Base-by-base conservation (phyloP, 2,329 filamentous ascomycete genomes). In the Trichoderma sp. region DNA sequence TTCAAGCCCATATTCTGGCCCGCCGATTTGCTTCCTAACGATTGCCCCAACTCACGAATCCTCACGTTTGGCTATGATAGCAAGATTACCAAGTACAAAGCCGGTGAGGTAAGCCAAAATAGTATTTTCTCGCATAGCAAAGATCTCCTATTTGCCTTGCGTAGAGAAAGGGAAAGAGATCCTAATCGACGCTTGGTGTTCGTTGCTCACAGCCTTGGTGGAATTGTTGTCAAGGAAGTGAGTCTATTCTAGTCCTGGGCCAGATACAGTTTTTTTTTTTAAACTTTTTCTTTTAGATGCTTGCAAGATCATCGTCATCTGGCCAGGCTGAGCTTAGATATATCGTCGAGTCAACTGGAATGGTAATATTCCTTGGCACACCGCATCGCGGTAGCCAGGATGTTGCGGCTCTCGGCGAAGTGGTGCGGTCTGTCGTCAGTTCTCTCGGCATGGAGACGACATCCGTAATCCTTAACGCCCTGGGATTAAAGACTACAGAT, bases 291-390 rank as follows among this genome's bases (percentile, higher is more conserved):
- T 13, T 22, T 15, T 1, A 54, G 52, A 54, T 54, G 52, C n/a
- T 54, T 4, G 52, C 29, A 5, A 13, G 12, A 2, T 54, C 52
- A 34, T 34, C 15, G 0, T 34, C 29, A 13, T 19, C 25, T 5
- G 1, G 2, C 0, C 27, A 34, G 5, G 1, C 27, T 5, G 22
- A 12, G 1, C 15, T 42, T 2, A 27, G 2, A 25, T 0, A 29
- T 5, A 19, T 59, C 2, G 34, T 32, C 32, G 25, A 39, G 15
- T 59, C 35, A 3, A 59, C 56, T 19, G 7, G 15, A 17, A 2
- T 6, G 1, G 12, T 59, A 2, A 4, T 59, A 5, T 59, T 59
- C 17, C 34, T 59, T 15, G 56, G 56, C 10, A 59, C 56, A 7
- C 56, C 56, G 4, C 56, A 59, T 17, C 34, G 56, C 2, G 56